Evolutionary conservation across 2,329 filamentous ascomycete genomes (phyloP), one percentile per base, ranked within the genome.

Genomic region (Neofusicoccum laricinum): DNA sequence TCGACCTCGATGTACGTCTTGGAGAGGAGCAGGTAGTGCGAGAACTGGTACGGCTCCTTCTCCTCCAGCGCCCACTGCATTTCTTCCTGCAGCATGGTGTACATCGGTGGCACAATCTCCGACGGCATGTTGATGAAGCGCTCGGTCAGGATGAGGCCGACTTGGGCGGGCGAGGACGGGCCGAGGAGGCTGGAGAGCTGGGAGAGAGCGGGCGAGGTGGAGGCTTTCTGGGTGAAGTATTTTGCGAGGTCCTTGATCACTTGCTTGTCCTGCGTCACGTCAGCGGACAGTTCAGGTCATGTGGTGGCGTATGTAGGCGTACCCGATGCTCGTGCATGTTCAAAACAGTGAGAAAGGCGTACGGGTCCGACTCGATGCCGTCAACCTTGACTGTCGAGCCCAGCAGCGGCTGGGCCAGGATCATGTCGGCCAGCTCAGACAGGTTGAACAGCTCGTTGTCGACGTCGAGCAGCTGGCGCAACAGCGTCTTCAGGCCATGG

Each of bases 361-460:
- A 98, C 2, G 95, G 90, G 73, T 98, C 95, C 50, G 88, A 91
- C 72, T 93, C 92, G 73, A 95, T 93, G 71, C 93, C 93, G 71
- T 98, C 94, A n/a, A 95, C 91, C 79, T 99, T 99, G 70, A 98
- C 92, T 0, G 94, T 97, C 11, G 93, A 97, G 63, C 95, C 95
- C 50, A 99, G 88, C 19, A 90, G 87, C 10, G 91, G 88, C 77
- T 99, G 94, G 53, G 90, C 88, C 61, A 98, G 82, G 71, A 99
- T 90, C 67, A 97, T 80, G 75, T 98, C 92, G 38, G 93, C 85
- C 57, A 99, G 85, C 6, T 86, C 90, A 5, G 93, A 97, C 69
- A 97, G 85, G 77, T 98, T 90, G 81, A 97, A 92, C 34, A 96
- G 83, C 66, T 89, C 85, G 51, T 90, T 85, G 79, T 99, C 95